Evolutionary conservation across 371 early-diverging fungal genomes (phyloP), one percentile per base, ranked within the genome.

Genomic region (Mucor plumbeus): DNA sequence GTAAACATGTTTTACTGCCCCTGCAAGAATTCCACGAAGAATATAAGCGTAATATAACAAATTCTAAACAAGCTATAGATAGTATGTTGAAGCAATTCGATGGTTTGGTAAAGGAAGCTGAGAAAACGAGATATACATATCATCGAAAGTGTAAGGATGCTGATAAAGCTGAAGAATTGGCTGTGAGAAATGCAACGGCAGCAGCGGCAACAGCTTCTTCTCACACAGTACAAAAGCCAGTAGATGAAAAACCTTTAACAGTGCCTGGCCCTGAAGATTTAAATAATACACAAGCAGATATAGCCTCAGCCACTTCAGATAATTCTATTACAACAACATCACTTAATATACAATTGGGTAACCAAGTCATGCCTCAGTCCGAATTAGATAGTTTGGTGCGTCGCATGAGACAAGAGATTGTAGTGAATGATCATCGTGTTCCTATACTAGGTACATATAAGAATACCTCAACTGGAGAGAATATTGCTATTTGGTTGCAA

Each of bases 401-500:
- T 26, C 79, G 82, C 43, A 88, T 91, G 88, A 81, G 82, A 44
- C 68, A 73, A 15, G 87, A 85, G 65, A 84, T 92, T 5, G 82
- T 82, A 7, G 73, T 87, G 26, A 80, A 84, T 34, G 92, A 91
- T 67, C 84, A 89, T 58, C 85, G 85, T 65, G 87, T 89, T 8
- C 89, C 91, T 17, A 85, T 92, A 59, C 71, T 92, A 36, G 93
- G 93, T 7, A 81, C 84, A 8, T 92, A 92, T 71, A 79, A 81
- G 40, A 81, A 88, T 36, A 87, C 90, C 38, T 88, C 90, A 1
- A 74, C 87, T 7, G 93, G 93, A 33, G 89, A 90, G 59, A 82
- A 85, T 57, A 86, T 92, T 61, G 88, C 87, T 1, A 75, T 81
- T 31, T 92, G 93, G 93, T 79, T 91, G 64, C 87, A 86, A 65